phyloP scores from a whole-genome alignment of 1,139 yeast genomes.

The Entelexis paramagnoliae region DNA sequence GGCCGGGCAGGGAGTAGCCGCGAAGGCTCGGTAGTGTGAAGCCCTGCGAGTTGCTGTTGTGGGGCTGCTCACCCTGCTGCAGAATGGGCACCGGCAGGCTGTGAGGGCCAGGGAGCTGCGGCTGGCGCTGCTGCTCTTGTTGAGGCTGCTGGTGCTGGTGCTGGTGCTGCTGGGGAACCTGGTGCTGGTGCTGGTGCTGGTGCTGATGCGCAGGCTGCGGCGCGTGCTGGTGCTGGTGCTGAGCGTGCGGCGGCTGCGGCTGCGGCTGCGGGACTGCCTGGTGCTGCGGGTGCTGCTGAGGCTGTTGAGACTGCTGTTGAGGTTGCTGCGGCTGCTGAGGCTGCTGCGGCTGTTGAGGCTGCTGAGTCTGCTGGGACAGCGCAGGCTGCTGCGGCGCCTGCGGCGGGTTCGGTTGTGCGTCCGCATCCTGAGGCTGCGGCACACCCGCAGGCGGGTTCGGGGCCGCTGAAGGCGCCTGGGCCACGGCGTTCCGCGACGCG shows the following conservation, averaged over 20 bases:
- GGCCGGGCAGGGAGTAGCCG: conserved; percentile 2
- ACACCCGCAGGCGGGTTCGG: background rate
- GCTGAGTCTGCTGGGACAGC: conserved; percentile 20
- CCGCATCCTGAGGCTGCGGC: conserved; percentile 7
- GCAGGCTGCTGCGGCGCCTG: conserved; percentile 8
- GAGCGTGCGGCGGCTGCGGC: conserved; percentile 8
- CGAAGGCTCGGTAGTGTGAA: conserved; percentile 5
- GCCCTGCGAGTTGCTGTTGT: background rate
- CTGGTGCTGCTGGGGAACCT: conserved; percentile 5
- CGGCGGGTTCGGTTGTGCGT: conserved; percentile 6
- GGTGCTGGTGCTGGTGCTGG: conserved; percentile 22
- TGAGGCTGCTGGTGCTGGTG: conserved; percentile 17
- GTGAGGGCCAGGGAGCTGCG: conserved; percentile 11
- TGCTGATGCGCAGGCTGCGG: conserved; percentile 25
- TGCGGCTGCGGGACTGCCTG: conserved; percentile 8
- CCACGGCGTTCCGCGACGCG: background rate
- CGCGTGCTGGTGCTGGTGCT: conserved; percentile 15
- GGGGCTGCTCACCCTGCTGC: conserved; percentile 5
- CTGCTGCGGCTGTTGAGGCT: conserved; percentile 21
- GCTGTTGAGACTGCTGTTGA: conserved; percentile 21
- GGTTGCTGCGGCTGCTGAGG: conserved; percentile 1
- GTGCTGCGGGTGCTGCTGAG: conserved; percentile 20
- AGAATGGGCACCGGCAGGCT: conserved; percentile 11
- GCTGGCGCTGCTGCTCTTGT: conserved; percentile 13
- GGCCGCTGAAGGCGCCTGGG: conserved; percentile 10